Conservation (phyloP, 2,329 filamentous ascomycete genomes). For the Neonectria coccinea region DNA sequence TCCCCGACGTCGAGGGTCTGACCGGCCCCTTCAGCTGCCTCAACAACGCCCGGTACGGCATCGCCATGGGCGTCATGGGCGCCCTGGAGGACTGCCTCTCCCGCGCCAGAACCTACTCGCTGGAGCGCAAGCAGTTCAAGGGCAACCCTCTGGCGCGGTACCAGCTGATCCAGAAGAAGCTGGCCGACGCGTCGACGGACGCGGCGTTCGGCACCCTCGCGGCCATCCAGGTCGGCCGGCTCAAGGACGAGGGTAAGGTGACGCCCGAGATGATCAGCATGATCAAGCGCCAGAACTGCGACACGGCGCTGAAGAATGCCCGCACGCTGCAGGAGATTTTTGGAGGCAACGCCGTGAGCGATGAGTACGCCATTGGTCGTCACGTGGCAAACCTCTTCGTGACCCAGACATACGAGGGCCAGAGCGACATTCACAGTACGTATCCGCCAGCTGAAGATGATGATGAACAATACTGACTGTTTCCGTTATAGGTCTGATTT, state of each 20-base stretch:
- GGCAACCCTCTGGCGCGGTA: constrained; percentile 95
- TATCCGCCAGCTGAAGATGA: constrained; percentile 41
- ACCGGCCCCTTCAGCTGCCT: constrained; percentile 92
- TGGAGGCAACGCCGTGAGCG: constrained; percentile 96
- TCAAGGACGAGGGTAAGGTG: constrained; percentile 91
- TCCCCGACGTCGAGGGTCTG: constrained; percentile 88
- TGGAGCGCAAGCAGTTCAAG: constrained; percentile 97
- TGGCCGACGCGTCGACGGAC: constrained; percentile 92
- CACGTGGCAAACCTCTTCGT: constrained; percentile 98
- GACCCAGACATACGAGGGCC: constrained; percentile 97
- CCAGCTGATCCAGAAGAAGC: constrained; percentile 97
- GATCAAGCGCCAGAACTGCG: constrained; percentile 98
- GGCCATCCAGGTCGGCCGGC: constrained; percentile 87
- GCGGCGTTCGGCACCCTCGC: constrained; percentile 92
- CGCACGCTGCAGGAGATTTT: constrained; percentile 92
- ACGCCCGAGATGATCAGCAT: constrained; percentile 96
- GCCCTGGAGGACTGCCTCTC: constrained; percentile 92
- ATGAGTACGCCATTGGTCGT: constrained; percentile 94
- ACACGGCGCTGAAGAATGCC: constrained; percentile 84
- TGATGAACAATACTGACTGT: constrained; percentile 42
- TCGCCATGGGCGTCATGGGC: constrained; percentile 93
- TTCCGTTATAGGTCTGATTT: constrained; percentile 69
- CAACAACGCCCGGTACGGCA: constrained; percentile 93
- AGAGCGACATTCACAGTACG: constrained; percentile 97
- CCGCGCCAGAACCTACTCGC: constrained; percentile 84